Percentiles rank a stretch among this genome's conserved stretches.
phyloP scores from a whole-genome alignment of 2,329 filamentous ascomycete species.

The Penicillium sp. region DNA sequence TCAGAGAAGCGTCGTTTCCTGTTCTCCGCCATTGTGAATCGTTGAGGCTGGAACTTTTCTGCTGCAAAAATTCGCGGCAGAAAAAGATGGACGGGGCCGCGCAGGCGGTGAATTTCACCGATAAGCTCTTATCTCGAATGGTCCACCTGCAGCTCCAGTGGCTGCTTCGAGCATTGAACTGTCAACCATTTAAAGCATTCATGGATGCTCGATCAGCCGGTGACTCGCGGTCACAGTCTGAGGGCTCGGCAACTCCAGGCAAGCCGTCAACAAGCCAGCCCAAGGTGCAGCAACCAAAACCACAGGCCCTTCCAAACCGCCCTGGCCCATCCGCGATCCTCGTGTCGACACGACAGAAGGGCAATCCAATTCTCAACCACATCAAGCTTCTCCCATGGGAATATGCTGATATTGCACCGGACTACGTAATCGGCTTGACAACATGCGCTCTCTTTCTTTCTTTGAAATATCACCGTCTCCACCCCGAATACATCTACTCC shows the following conservation, averaged over 20 bases:
- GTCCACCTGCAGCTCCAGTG: too few species aligned
- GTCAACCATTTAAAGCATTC: too few species aligned
- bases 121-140: conserved; percentile 17
- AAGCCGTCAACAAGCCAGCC: conserved; percentile 21
- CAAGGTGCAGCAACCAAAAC: conserved; percentile 82
- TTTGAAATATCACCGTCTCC: conserved; percentile 94
- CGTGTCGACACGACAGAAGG: conserved; percentile 90
- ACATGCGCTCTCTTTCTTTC: conserved; percentile 92
- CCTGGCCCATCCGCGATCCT: conserved; percentile 76
- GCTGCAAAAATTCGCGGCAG: conserved; percentile 39
- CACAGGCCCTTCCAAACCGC: conserved; percentile 76
- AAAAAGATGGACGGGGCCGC: conserved; percentile 31
- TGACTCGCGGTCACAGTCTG: conserved; percentile 5
- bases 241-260: conserved; percentile 11
- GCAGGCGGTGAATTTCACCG: conserved; percentile 15
- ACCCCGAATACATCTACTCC: conserved; percentile 97
- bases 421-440: conserved; percentile 85
- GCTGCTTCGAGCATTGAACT: too few species aligned
- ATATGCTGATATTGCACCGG: conserved; percentile 93
- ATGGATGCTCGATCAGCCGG: conserved; percentile 18
- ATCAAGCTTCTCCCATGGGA: conserved; percentile 89
- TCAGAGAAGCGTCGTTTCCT: conserved; percentile 43
- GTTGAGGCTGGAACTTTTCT: conserved; percentile 20
- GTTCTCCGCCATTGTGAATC: conserved; percentile 36
- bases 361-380: conserved; percentile 86